Evolutionary conservation across 2,329 filamentous ascomycete genomes (phyloP).

Genomic region (Ophiostoma populinum): DNA sequence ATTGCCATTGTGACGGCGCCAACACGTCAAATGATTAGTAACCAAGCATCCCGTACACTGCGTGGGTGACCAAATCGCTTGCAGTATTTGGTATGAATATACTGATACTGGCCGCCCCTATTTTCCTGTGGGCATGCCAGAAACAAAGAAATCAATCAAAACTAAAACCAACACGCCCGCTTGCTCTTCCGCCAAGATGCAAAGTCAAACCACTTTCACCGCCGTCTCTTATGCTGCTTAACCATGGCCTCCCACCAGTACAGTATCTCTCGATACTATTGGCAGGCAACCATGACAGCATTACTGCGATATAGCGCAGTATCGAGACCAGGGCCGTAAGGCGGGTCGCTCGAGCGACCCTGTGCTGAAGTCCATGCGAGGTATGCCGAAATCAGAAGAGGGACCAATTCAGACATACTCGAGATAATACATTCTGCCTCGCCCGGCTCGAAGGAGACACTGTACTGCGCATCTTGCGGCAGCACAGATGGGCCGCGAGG

Average conservation of each 20-base stretch:
- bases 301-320: neutral
- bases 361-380: constrained; percentile 4
- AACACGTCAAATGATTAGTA: no score
- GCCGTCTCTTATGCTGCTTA: neutral
- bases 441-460: neutral
- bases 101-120: no score
- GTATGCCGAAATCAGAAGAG: constrained; percentile 2
- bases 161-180: constrained; percentile 4
- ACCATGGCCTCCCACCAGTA: constrained; percentile 2
- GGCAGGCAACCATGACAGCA: constrained; percentile 5
- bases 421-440: no score
- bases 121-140: no score
- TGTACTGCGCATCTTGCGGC: neutral
- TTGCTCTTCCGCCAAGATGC: constrained; percentile 5
- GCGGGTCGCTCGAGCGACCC: neutral
- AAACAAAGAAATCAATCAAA: neutral
- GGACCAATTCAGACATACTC: neutral
- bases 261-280: constrained; percentile 5
- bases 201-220: neutral
- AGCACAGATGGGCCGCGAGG: neutral
- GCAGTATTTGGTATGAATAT: no score
- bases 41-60: no score
- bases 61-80: no score
- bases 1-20: no score
- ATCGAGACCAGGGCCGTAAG: neutral